Evolutionary conservation across 164 flowering plant species (phyloP), one percentile per base, ranked within the genome.

Genomic region (Vitis rotundifolia): DNA sequence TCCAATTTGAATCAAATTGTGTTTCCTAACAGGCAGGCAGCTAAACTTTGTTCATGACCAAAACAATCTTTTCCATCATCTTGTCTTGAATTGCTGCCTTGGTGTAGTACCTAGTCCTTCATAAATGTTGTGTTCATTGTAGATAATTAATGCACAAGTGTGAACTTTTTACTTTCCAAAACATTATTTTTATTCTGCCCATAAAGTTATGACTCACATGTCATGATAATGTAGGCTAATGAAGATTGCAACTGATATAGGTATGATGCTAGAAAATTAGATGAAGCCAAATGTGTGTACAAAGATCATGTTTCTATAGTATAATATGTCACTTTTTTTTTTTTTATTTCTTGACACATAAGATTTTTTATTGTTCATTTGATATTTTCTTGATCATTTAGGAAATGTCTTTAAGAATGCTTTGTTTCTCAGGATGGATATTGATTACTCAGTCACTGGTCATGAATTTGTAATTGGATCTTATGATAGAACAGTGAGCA

Each of bases 381-480:
- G 15, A 31, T 12, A 9, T 31, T 18, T 51, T 28, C 31, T 52
- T n/a, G 11, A n/a, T 59, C 29, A 28, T 70, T 53, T 64, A 29
- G 13, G 18, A 26, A 11, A 11, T 61, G 12, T 67, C 16, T 9
- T 19, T n/a, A 19, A 3, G 54, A 15, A 70, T n/a, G 1, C 44
- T 58, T n/a, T 48, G 11, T 64, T 65, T 76, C 59, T 22, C 83
- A 94, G 99, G 79, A 89, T 95, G 97, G 99, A 95, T 81, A 91
- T 95, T 78, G 99, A 95, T 80, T 95, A 78, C 71, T 90, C 99
- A 12, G 93, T 97, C n/a, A 91, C 97, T 59, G 98, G 99, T 14
- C 86, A 92, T 57, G 98, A 95, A 79, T 95, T 95, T 83, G 99
- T 90, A 0, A 91, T 97, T 57, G 99, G 98, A 66, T 93, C 99